Base-by-base conservation (phyloP, 1,284 basidiomycete genomes). In the Agroathelia rolfsii region DNA sequence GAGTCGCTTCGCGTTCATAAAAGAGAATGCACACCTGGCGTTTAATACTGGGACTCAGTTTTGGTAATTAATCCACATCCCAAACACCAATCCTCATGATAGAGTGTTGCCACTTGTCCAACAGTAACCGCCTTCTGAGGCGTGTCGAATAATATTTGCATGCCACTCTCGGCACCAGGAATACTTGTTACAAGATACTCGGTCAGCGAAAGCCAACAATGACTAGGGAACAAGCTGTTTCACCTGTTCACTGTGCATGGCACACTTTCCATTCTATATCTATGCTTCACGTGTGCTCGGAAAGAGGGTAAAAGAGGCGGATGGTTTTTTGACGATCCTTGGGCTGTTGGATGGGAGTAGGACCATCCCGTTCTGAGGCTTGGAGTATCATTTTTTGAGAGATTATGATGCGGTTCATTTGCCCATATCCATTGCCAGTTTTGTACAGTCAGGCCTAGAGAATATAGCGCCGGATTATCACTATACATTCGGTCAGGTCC, bases 91-190 rank as follows among this genome's bases (percentile, higher is more conserved):
- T 79, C 69, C 2, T 61, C 72, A 38, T 76, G 66, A 61, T 78
- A 94, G 5, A 94, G 41, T 0, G 70, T 78, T 5, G 77, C 78
- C 18, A 84, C 69, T 53, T 95, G 92, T 2, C 90, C 90, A 0
- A 73, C 66, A 0, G 87, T 69, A n/a, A 89, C 75, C 3, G 76
- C 80, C 28, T 70, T 68, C 30, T 85, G 66, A 0, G 76, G 71
- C 25, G 69, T 55, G 27, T 66, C 58, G 43, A 86, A 82, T 10
- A 48, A 51, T 33, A 78, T 64, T 14, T 47, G 44, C 24, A 73
- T 47, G 15, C 44, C 46, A 18, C 21, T 37, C 13, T 32, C 39
- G 10, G 34, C 45, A 34, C 29, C 56, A 57, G 34, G 11, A 40
- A 19, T 31, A 26, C 4, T 30, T 35, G 2, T 29, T 3, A 15